phyloP scores from a whole-genome alignment of 2,329 filamentous ascomycete genomes.

The Passalora sequoiae region DNA sequence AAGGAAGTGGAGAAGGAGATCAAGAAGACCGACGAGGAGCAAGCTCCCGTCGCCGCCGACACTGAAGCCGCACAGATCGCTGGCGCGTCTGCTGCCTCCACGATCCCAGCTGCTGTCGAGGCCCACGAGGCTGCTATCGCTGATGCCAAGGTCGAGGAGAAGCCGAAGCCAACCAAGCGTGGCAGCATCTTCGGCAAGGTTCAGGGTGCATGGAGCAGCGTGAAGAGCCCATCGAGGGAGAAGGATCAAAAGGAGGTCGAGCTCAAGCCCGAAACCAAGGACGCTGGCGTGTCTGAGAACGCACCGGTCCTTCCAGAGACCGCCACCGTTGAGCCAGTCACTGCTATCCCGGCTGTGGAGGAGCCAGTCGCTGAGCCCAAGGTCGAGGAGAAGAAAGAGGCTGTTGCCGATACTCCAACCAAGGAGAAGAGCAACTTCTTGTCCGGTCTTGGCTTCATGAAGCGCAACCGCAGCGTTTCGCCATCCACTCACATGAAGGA shows the following conservation, averaged over 20 bases:
- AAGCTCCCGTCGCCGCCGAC: slow-evolving; percentile 37
- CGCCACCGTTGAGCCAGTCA: slow-evolving; percentile 40
- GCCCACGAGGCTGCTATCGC: slow-evolving; percentile 23
- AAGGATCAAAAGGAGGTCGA: slow-evolving; percentile 73
- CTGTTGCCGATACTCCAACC: slow-evolving; percentile 36
- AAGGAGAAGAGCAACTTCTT: slow-evolving; percentile 35
- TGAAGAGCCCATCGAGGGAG: slow-evolving; percentile 48
- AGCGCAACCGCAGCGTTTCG: slow-evolving; percentile 34
- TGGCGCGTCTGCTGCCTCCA: slow-evolving; percentile 26
- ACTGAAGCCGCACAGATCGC: slow-evolving; percentile 30
- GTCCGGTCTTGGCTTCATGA: slow-evolving; percentile 30
- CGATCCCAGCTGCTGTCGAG: slow-evolving; percentile 24
- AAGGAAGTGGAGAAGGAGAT: slow-evolving; percentile 42
- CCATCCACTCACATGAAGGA: slow-evolving; percentile 35
- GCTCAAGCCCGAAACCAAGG: slow-evolving; percentile 49
- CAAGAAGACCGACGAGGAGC: slow-evolving; percentile 30
- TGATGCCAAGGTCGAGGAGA: slow-evolving; percentile 41
- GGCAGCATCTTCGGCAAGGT: slow-evolving; percentile 71
- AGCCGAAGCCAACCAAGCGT: slow-evolving; percentile 70
- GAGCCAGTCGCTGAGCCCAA: slow-evolving; percentile 30
- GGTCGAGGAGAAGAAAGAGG: slow-evolving; percentile 39
- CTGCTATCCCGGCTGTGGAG: slow-evolving; percentile 35
- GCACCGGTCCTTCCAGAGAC: slow-evolving; percentile 35
- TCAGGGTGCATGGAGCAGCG: slow-evolving; percentile 54
- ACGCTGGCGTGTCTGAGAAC: slow-evolving; percentile 40